A percentile compares a stretch with the other conserved stretches of the same genome.
Conservation (phyloP, 1,284 basidiomycete genomes). For the Ceratobasidium sp. region DNA sequence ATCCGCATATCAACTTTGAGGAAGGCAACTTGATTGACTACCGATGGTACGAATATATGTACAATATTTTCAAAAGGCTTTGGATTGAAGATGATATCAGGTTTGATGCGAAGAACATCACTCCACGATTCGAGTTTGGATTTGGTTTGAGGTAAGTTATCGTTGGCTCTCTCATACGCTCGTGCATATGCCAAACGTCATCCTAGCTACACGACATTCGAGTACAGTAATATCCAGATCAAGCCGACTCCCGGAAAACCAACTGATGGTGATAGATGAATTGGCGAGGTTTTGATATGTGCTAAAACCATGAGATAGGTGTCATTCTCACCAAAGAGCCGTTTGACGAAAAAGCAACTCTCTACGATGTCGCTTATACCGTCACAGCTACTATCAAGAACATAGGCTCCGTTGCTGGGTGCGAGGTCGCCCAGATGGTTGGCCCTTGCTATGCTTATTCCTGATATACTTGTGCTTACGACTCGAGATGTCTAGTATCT, state of each 20-base stretch:
- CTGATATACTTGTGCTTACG: neutral
- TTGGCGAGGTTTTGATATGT: neutral
- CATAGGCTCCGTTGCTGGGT: slow-evolving; percentile 3
- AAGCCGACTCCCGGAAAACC: slow-evolving; percentile 3
- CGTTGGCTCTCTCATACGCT: slow-evolving; percentile 45
- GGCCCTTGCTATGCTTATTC: neutral
- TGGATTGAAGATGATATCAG: neutral
- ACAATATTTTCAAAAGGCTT: neutral
- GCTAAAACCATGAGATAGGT: neutral
- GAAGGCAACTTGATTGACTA: slow-evolving; percentile 57
- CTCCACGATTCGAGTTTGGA: slow-evolving; percentile 54
- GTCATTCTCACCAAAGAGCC: slow-evolving; percentile 9
- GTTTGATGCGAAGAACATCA: slow-evolving; percentile 49
- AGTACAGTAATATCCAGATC: slow-evolving; percentile 47
- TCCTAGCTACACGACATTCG: slow-evolving; percentile 53
- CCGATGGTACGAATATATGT: slow-evolving; percentile 35
- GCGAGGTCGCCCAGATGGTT: slow-evolving; percentile 22
- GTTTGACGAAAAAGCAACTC: slow-evolving; percentile 6
- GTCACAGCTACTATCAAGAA: slow-evolving; percentile 23
- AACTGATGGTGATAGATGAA: neutral
- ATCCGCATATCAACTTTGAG: slow-evolving; percentile 62
- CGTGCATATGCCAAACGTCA: neutral
- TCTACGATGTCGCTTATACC: slow-evolving; percentile 27
- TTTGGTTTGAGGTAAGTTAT: slow-evolving; percentile 57
- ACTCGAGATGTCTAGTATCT: neutral